These are phyloP conservation scores for Durio zibethinus DNA, from an alignment of 345 rosid genomes.

Conservation along the genomic window DNA sequence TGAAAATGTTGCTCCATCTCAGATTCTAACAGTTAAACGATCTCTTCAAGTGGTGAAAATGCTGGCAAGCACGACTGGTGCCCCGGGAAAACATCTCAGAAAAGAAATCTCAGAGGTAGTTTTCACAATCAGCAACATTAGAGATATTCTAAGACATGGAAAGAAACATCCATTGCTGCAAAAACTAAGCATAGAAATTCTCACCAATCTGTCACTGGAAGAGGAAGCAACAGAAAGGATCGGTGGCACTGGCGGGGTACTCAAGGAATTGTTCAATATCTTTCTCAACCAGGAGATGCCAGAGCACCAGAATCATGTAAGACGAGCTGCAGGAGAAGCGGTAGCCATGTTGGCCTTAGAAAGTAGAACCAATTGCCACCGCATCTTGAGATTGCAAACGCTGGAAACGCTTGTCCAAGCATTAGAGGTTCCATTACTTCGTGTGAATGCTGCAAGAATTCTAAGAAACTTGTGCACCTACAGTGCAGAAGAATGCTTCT, in stretches of 20 bases:
- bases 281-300: constrained; percentile 46
- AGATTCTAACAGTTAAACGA: constrained; percentile 58
- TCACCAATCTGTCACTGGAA: constrained; percentile 71
- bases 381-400: constrained; percentile 54
- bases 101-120: constrained; percentile 84
- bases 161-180: constrained; percentile 62
- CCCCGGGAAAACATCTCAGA: constrained; percentile 69
- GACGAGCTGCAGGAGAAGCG: constrained; percentile 84
- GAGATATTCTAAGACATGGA: constrained; percentile 71
- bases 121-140: constrained; percentile 76
- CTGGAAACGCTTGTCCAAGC: constrained; percentile 51
- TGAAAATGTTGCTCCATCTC: constrained; percentile 43
- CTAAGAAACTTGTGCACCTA: constrained; percentile 64
- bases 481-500: constrained; percentile 45
- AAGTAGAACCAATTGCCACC: constrained; percentile 63
- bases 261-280: constrained; percentile 72
- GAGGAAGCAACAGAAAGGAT: constrained; percentile 69
- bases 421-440: constrained; percentile 47
- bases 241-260: constrained; percentile 80
- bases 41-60: constrained; percentile 82
- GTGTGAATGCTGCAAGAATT: constrained; percentile 73
- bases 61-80: constrained; percentile 74
- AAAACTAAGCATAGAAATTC: constrained; percentile 63
- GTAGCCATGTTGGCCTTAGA: constrained; percentile 81
- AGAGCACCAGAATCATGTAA: constrained; percentile 37